Percentiles rank a stretch among this genome's conserved stretches.
Conservation (phyloP, 768 basidiomycete species). For the Leccinum ochraceum region DNA sequence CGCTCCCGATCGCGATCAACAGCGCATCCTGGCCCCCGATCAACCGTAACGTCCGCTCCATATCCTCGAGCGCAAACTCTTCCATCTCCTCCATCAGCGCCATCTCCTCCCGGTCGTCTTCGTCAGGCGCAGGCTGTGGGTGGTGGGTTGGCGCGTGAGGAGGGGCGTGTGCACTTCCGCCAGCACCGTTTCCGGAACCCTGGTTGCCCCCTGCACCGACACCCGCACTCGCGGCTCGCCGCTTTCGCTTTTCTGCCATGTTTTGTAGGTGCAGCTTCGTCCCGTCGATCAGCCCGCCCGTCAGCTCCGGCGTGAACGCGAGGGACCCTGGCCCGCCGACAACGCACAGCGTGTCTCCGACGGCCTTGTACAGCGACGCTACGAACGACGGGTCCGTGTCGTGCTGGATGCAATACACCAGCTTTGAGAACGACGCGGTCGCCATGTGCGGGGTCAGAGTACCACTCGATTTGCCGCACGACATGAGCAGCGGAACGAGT, state of each 20-base stretch:
- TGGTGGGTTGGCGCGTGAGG: neutral
- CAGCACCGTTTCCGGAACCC: neutral
- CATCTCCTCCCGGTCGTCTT: slow-evolving; percentile 68
- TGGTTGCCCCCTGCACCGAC: slow-evolving; percentile 7
- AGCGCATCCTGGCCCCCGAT: slow-evolving; percentile 65
- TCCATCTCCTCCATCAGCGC: slow-evolving; percentile 80
- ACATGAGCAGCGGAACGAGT: slow-evolving; percentile 68
- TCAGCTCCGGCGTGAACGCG: slow-evolving; percentile 54
- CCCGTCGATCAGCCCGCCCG: slow-evolving; percentile 59
- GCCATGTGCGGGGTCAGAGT: slow-evolving; percentile 72
- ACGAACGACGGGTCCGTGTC: slow-evolving; percentile 80
- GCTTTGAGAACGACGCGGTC: slow-evolving; percentile 61
- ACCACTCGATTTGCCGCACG: slow-evolving; percentile 64
- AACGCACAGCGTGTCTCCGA: slow-evolving; percentile 60
- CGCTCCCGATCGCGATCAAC: slow-evolving; percentile 68
- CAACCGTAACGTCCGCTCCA: slow-evolving; percentile 59
- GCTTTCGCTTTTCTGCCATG: slow-evolving; percentile 67
- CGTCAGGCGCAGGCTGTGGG: slow-evolving; percentile 10
- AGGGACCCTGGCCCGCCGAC: slow-evolving; percentile 44
- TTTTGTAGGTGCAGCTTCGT: slow-evolving; percentile 69
- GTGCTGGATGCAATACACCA: slow-evolving; percentile 60
- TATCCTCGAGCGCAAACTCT: slow-evolving; percentile 79
- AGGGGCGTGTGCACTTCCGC: neutral
- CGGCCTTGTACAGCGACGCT: slow-evolving; percentile 71
- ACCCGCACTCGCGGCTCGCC: slow-evolving; percentile 39